phyloP scores from a whole-genome alignment of 1,139 yeast genomes.

The Chernovozyma aurita region DNA sequence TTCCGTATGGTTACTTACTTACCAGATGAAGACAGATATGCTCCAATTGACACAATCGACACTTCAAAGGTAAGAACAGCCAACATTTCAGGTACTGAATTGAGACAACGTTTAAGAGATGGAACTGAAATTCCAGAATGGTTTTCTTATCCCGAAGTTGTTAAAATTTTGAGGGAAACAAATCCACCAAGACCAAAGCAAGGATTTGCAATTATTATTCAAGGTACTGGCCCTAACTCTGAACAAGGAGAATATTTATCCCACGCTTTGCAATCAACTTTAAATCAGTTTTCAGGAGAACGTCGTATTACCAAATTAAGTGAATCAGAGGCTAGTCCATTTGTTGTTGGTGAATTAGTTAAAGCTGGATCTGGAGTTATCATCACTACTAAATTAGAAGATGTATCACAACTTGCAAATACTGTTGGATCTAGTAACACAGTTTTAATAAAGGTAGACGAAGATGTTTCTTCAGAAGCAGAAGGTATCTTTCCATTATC shows the following conservation, averaged over 20 bases:
- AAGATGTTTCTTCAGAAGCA: conserved; percentile 10
- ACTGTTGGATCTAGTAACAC: conserved; percentile 36
- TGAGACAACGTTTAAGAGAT: conserved; percentile 79
- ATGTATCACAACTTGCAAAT: conserved; percentile 42
- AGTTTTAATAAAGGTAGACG: conserved; percentile 20
- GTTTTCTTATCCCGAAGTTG: conserved; percentile 98
- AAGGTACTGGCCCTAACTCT: conserved; percentile 53
- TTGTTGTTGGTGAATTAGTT: conserved; percentile 75
- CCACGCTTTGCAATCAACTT: conserved; percentile 82
- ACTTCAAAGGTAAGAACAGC: conserved; percentile 69
- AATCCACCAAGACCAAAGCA: conserved; percentile 90
- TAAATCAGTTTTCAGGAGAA: conserved; percentile 84
- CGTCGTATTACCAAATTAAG: conserved; percentile 73
- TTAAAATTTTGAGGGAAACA: conserved; percentile 80
- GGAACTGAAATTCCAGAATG: conserved; percentile 91
- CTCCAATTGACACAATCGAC: conserved; percentile 91
- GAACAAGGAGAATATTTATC: conserved; percentile 53
- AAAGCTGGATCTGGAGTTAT: conserved; percentile 91
- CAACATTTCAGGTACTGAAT: conserved; percentile 92
- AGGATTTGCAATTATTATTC: conserved; percentile 75
- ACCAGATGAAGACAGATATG: conserved; percentile 93
- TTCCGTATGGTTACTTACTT: conserved; percentile 95
- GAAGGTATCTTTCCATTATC: conserved; percentile 10
- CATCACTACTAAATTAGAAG: conserved; percentile 35
- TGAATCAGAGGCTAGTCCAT: conserved; percentile 50